phyloP scores from a whole-genome alignment of 2,329 filamentous ascomycete genomes.

The Harringtonia aguacate region DNA sequence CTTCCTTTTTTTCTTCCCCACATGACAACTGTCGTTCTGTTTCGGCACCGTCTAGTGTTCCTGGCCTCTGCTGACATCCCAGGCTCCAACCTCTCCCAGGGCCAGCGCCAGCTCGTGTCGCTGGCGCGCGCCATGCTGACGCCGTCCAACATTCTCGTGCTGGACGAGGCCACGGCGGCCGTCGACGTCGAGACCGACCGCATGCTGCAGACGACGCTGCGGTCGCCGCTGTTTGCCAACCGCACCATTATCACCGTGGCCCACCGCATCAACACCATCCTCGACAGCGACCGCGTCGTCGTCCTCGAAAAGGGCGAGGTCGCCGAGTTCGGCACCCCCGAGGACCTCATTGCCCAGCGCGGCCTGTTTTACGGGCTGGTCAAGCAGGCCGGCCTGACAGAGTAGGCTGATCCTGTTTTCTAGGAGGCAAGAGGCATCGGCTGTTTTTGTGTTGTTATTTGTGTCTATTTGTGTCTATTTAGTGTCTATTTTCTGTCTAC shows the following conservation, averaged over 20 bases:
- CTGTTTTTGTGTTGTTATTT: too few species aligned
- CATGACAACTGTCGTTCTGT: too few species aligned
- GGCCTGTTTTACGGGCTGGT: conserved; percentile 85
- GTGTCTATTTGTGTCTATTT: too few species aligned
- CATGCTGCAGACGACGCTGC: conserved; percentile 40
- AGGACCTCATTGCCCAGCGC: conserved; percentile 61
- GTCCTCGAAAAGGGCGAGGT: conserved; percentile 87
- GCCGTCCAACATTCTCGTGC: conserved; percentile 90
- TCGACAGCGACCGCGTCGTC: conserved; percentile 79
- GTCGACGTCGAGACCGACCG: conserved; percentile 60
- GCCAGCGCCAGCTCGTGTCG: conserved; percentile 88
- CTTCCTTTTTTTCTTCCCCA: not conserved
- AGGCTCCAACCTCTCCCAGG: conserved; percentile 92
- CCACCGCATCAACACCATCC: conserved; percentile 95
- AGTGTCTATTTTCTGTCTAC: too few species aligned
- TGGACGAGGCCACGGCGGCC: conserved; percentile 88
- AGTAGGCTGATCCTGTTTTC: conserved; percentile 17
- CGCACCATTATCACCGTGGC: conserved; percentile 97
- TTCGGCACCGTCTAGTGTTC: not conserved
- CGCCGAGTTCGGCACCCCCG: conserved; percentile 83
- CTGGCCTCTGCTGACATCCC: not conserved
- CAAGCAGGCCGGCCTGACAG: conserved; percentile 70
- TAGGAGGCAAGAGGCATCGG: too few species aligned
- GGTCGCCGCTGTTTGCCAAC: conserved; percentile 65
- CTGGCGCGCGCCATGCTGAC: conserved; percentile 88